Base-by-base conservation (phyloP, 768 basidiomycete species). In the Boletus sp. region DNA sequence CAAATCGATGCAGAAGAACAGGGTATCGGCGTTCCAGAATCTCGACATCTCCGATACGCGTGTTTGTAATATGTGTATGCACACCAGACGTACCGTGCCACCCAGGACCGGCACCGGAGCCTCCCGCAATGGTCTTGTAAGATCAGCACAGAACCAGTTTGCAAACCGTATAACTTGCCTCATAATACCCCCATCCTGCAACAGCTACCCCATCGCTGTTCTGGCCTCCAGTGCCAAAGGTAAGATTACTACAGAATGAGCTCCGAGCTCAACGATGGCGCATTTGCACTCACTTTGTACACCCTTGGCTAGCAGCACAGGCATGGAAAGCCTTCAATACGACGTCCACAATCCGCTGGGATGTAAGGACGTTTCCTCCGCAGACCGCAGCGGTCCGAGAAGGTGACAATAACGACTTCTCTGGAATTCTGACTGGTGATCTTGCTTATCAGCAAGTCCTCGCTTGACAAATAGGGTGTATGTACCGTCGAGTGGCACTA, bases 41-140 rank as follows among this genome's bases (percentile, higher is more conserved):
- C 67, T 98, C 95, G 34, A 94, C 87, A 62, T 98, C 95, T 21
- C 92, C 92, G 40, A 94, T 94, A 11, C 92, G 84, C 10, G 92
- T 93, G 69, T 93, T 94, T 0, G 94, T 94, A 62, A 93, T 93
- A 65, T 94, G 91, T 2, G 92, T 93, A 69, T 96, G 94, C 2
- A 96, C 90, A 7, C 94, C 94, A 25, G 90, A 90, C 15, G 92
- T 93, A 4, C 95, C 95, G 63, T 94, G 84, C 94, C 93, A 96
- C 10, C 71, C 69, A 2, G 89, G 85, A 1, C 95, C 94, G 0
- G 95, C 93, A 5, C 95, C 95, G 5, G 90, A 90, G 21, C 95
- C 95, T 8, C 94, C 95, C 4, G 91, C 93, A 51, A 97, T 93
- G 0, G 95, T 98, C 90, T 46, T 40, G 38, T 29, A 27, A 54